These are phyloP conservation scores for Suillus discolor DNA, from an alignment of 768 basidiomycete species.

Conservation along the genomic window DNA sequence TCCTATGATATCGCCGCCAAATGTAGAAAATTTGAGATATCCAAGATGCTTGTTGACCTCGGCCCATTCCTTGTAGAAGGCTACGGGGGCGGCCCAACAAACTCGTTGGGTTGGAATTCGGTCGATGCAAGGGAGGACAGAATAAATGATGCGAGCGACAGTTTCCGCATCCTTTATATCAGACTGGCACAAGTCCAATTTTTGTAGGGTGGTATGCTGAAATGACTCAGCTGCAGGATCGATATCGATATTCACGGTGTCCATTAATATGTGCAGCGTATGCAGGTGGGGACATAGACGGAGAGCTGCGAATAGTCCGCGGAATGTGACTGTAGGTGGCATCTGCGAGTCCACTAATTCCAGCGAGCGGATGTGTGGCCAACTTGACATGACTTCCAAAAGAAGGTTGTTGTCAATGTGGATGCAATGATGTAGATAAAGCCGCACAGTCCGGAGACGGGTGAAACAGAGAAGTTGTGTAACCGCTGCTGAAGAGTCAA, in stretches of 20 bases:
- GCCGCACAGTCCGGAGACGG: neutral
- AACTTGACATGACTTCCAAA: neutral
- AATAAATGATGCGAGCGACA: slow-evolving; percentile 1
- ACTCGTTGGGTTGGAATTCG: neutral
- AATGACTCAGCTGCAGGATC: neutral
- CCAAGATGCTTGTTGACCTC: neutral
- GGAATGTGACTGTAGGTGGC: neutral
- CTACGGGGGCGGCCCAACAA: neutral
- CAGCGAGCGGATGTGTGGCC: neutral
- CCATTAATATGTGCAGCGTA: neutral
- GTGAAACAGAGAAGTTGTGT: neutral
- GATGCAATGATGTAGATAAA: neutral
- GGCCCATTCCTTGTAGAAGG: neutral
- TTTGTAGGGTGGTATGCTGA: neutral
- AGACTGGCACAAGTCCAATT: neutral
- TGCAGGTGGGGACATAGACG: neutral
- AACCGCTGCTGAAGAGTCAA: neutral
- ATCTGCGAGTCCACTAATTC: neutral
- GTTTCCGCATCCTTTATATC: neutral
- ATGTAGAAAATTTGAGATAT: neutral
- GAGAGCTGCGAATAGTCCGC: neutral
- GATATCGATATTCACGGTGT: neutral
- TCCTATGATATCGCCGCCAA: neutral
- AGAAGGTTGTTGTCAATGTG: neutral
- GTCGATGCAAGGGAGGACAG: neutral